Evolutionary conservation across 2,329 filamentous ascomycete genomes (phyloP).

Genomic region (Dryadomyces quercus-mongolicae): DNA sequence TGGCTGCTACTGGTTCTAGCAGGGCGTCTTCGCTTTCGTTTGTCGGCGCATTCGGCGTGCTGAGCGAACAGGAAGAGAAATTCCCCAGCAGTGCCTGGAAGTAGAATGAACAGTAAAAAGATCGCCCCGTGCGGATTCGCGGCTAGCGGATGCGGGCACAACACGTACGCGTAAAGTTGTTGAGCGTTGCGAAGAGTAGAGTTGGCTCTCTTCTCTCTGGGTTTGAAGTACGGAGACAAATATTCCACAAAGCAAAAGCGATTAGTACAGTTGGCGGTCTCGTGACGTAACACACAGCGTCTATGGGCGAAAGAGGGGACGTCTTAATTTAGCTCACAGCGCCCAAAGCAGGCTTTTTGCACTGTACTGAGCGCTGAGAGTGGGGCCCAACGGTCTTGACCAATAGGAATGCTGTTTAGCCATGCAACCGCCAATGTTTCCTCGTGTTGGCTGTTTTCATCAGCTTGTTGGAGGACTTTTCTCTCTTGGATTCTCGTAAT

Average conservation of each 20-base stretch:
- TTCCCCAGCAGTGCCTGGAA: not conserved
- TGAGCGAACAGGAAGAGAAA: not conserved
- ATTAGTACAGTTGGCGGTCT: slow-evolving; percentile 1
- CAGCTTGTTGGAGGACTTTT: no score
- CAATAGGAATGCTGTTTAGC: no score
- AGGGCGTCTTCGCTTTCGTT: not conserved
- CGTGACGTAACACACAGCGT: slow-evolving; percentile 12
- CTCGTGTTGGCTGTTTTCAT: no score
- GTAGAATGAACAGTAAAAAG: not conserved
- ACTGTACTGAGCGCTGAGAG: not conserved
- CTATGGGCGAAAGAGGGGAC: no score
- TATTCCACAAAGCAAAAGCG: not conserved
- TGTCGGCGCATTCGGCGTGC: not conserved
- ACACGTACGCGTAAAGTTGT: not conserved
- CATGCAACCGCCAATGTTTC: no score
- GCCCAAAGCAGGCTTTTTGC: not conserved
- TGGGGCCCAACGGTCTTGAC: not conserved
- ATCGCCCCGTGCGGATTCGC: not conserved
- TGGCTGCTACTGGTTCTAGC: no score
- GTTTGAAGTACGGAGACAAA: not conserved
- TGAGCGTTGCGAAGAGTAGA: not conserved
- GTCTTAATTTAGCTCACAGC: not conserved
- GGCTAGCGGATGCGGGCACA: not conserved
- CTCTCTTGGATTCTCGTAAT: no score
- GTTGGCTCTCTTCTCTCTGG: not conserved